A percentile compares a stretch with the other conserved stretches of the same genome.
Conservation (phyloP, 2,329 filamentous ascomycete genomes). For the Apiospora sp. region DNA sequence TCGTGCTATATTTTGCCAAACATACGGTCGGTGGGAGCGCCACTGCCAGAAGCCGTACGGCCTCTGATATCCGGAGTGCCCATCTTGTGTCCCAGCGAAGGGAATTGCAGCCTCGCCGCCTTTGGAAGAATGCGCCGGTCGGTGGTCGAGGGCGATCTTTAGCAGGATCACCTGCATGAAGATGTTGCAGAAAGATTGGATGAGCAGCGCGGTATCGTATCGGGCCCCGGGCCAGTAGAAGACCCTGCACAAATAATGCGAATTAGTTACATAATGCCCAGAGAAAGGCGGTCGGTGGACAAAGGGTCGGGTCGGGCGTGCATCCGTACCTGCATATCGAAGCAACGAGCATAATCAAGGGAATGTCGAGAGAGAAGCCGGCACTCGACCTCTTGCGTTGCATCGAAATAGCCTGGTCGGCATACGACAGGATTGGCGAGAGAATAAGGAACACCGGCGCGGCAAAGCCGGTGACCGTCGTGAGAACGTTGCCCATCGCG, state of each 20-base stretch:
- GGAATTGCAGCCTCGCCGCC: conserved; percentile 68
- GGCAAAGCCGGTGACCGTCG: conserved; percentile 60
- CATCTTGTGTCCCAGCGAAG: conserved; percentile 60
- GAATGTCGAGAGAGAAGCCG: conserved; percentile 75
- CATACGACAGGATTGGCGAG: conserved; percentile 71
- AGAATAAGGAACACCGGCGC: conserved; percentile 70
- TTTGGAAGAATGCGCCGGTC: conserved; percentile 66
- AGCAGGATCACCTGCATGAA: conserved; percentile 68
- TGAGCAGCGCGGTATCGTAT: conserved; percentile 69
- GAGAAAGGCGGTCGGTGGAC: not conserved
- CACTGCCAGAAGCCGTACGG: conserved; percentile 88
- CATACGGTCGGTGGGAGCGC: conserved; percentile 72
- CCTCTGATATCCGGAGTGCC: conserved; percentile 53
- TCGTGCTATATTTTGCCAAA: conserved; percentile 31
- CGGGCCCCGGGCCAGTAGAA: conserved; percentile 75
- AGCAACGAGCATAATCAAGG: conserved; percentile 75
- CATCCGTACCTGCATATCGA: conserved; percentile 66
- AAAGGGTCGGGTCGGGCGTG: not conserved
- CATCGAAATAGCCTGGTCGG: conserved; percentile 72
- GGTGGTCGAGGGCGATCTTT: conserved; percentile 73
- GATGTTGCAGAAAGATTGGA: conserved; percentile 73
- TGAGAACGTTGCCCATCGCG: conserved; percentile 44
- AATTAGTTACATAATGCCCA: conserved; percentile 27
- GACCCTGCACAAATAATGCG: conserved; percentile 53
- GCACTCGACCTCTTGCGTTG: conserved; percentile 69